These are phyloP conservation scores for Leccinum solheimii DNA, from an alignment of 1,284 basidiomycete genomes.

Conservation along the genomic window DNA sequence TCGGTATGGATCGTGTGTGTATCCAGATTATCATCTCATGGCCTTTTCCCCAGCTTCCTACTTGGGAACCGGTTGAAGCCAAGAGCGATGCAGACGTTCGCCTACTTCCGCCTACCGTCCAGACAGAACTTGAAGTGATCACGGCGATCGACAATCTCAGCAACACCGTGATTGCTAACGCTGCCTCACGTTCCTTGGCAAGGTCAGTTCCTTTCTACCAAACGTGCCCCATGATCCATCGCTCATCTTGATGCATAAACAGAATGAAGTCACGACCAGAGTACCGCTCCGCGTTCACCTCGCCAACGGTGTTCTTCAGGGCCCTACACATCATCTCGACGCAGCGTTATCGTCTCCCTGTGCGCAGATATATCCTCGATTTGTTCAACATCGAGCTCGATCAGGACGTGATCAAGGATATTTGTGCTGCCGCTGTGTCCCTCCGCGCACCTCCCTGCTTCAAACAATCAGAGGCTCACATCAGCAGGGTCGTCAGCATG, in stretches of 20 bases:
- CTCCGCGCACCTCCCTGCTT: conserved; percentile 52
- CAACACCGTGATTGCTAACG: conserved; percentile 94
- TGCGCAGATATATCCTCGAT: conserved; percentile 90
- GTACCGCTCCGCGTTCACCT: conserved; percentile 74
- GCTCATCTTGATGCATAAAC: conserved; percentile 5
- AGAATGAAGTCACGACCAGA: conserved; percentile 84
- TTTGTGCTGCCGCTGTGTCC: conserved; percentile 50
- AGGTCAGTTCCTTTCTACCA: conserved; percentile 48
- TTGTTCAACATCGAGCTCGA: conserved; percentile 85
- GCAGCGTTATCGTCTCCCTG: conserved; percentile 86
- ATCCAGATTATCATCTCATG: not conserved
- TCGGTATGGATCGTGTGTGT: conserved; percentile 54
- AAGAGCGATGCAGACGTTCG: conserved; percentile 49
- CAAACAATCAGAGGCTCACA: conserved; percentile 47
- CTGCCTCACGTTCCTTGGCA: conserved; percentile 84
- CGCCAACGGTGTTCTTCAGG: conserved; percentile 78
- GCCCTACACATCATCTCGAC: conserved; percentile 84
- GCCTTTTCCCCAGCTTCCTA: conserved; percentile 58
- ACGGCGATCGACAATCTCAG: conserved; percentile 91
- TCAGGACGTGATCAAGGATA: conserved; percentile 50
- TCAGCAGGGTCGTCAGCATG: conserved; percentile 56
- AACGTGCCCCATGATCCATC: not conserved
- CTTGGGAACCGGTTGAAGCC: conserved; percentile 62
- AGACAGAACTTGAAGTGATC: conserved; percentile 84
- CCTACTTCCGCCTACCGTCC: conserved; percentile 64